Evolutionary conservation across 129 eudicot species (phyloP).

Genomic region (Erigeron canadensis): DNA sequence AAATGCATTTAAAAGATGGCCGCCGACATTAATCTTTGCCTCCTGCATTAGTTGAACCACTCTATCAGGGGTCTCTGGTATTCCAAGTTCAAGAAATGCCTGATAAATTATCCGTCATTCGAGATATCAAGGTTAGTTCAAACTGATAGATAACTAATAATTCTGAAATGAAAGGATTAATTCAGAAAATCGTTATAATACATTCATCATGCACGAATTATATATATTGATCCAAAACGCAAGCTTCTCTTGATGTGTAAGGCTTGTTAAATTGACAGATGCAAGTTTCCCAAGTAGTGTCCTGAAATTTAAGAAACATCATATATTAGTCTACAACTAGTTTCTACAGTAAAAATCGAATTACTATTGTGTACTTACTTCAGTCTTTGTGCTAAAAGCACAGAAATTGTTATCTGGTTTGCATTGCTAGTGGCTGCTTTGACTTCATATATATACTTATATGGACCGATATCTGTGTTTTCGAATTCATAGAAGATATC

Average conservation of each 20-base stretch:
- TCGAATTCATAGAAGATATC: slow-evolving; percentile 55
- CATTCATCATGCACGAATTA: slow-evolving; percentile 96
- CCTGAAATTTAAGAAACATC: slow-evolving; percentile 37
- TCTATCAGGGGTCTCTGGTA: slow-evolving; percentile 68
- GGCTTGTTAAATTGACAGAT: slow-evolving; percentile 48
- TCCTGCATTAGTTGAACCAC: slow-evolving; percentile 72
- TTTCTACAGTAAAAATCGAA: background rate
- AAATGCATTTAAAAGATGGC: slow-evolving; percentile 69
- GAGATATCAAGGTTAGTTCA: slow-evolving; percentile 6
- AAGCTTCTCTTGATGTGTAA: slow-evolving; percentile 80
- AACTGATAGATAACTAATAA: slow-evolving; percentile 12
- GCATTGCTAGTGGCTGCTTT: slow-evolving; percentile 57
- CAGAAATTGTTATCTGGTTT: slow-evolving; percentile 45
- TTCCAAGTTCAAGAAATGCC: slow-evolving; percentile 83
- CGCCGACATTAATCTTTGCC: slow-evolving; percentile 80
- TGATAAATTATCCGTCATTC: slow-evolving; percentile 23
- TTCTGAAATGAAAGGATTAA: background rate
- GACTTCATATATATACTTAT: slow-evolving; percentile 52
- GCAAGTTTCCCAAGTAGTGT: slow-evolving; percentile 58
- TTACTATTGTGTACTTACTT: slow-evolving; percentile 44
- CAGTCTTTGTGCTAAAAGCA: slow-evolving; percentile 55
- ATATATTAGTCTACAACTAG: background rate
- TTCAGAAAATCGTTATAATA: slow-evolving; percentile 30
- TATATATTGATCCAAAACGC: slow-evolving; percentile 92
- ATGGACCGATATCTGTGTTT: slow-evolving; percentile 70